Conservation (phyloP, 2,329 filamentous ascomycete genomes). For the Scytalidium lignicola region DNA sequence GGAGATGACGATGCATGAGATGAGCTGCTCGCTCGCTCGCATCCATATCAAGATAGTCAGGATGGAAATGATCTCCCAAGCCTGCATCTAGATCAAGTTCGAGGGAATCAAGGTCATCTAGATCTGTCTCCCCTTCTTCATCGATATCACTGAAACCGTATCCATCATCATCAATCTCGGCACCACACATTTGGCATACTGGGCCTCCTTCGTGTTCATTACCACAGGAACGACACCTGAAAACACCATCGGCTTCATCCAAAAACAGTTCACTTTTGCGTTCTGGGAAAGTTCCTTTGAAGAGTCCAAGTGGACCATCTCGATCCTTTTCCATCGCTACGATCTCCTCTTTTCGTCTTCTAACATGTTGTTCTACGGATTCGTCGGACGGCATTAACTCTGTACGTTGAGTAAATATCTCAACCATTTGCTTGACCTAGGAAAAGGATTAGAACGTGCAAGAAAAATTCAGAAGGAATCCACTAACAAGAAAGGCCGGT, state of each 20-base stretch:
- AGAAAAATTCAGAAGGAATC: background rate
- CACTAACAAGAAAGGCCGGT: slow-evolving; percentile 56
- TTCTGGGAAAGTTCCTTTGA: slow-evolving; percentile 45
- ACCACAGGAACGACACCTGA: slow-evolving; percentile 56
- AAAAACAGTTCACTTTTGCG: slow-evolving; percentile 27
- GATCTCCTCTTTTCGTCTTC: slow-evolving; percentile 54
- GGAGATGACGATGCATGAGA: slow-evolving; percentile 1
- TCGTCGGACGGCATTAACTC: slow-evolving; percentile 60
- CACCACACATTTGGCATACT: slow-evolving; percentile 50
- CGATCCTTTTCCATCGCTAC: slow-evolving; percentile 56
- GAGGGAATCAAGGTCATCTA: slow-evolving; percentile 20
- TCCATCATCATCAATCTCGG: slow-evolving; percentile 39
- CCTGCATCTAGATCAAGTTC: slow-evolving; percentile 18
- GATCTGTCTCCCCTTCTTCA: slow-evolving; percentile 33
- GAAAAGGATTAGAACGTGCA: background rate
- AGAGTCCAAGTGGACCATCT: slow-evolving; percentile 50
- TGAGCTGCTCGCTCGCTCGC: background rate
- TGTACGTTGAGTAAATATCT: slow-evolving; percentile 53
- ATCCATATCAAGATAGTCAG: slow-evolving; percentile 17
- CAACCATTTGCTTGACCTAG: slow-evolving; percentile 60
- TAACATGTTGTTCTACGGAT: slow-evolving; percentile 54
- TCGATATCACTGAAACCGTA: slow-evolving; percentile 39
- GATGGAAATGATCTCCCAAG: background rate
- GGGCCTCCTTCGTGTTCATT: slow-evolving; percentile 58
- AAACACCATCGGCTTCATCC: slow-evolving; percentile 55